A percentile compares a stretch with the other conserved stretches of the same genome.
phyloP scores from a whole-genome alignment of 2,329 filamentous ascomycete genomes.

The Ophioceras dolichostomum region DNA sequence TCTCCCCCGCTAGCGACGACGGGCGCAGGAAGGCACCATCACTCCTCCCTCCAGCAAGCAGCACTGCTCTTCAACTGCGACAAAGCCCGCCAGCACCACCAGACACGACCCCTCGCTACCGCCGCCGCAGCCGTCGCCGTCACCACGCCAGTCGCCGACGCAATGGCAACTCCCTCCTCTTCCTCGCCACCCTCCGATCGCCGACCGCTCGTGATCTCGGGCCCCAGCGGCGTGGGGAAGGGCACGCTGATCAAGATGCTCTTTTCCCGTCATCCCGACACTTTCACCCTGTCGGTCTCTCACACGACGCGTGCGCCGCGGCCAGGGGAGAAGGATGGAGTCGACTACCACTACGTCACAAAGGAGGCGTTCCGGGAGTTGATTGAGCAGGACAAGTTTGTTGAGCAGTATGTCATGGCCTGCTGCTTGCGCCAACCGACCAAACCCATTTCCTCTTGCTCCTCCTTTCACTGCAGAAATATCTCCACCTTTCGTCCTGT shows the following conservation, averaged over 20 bases:
- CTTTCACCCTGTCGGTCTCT: conserved; percentile 44
- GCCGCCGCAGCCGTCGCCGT: too few relatives aligned
- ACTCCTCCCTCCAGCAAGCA: too few relatives aligned
- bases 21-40: too few relatives aligned
- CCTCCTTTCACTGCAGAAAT: too few relatives aligned
- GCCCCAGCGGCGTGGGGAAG: conserved; percentile 71
- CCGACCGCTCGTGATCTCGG: conserved; percentile 65
- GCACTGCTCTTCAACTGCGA: too few relatives aligned
- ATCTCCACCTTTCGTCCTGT: too few relatives aligned
- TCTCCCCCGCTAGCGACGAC: too few relatives aligned
- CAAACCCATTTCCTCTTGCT: too few relatives aligned
- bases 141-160: background rate
- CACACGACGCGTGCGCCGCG: conserved; percentile 77
- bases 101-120: background rate
- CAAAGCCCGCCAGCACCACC: too few relatives aligned
- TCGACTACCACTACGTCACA: conserved; percentile 70
- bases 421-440: too few relatives aligned
- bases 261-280: conserved; percentile 40
- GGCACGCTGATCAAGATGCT: conserved; percentile 66
- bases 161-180: conserved; percentile 1
- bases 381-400: conserved; percentile 59
- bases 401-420: conserved; percentile 39
- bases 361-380: conserved; percentile 56
- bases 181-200: conserved; percentile 26
- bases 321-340: conserved; percentile 51